Conservation (phyloP, 2,329 filamentous ascomycete species). For the Cordyceps javanica region DNA sequence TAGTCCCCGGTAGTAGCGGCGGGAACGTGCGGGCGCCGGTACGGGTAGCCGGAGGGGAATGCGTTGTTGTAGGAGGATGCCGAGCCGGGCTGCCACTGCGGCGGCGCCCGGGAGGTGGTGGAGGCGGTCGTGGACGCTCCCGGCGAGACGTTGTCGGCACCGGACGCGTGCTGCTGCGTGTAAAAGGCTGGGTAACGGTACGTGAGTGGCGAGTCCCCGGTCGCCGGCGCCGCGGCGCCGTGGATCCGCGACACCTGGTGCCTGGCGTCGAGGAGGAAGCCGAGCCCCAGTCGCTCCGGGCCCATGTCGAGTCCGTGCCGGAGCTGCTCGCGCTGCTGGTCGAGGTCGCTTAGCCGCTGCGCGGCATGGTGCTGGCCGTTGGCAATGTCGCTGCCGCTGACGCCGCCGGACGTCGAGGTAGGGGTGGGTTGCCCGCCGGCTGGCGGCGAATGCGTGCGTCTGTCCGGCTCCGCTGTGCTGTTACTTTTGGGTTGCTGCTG, state of each 20-base stretch:
- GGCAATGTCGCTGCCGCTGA: background rate
- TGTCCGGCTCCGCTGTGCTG: too few species aligned
- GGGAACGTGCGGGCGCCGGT: background rate
- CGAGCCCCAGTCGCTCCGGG: constrained; percentile 63
- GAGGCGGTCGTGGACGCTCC: background rate
- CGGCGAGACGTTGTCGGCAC: background rate
- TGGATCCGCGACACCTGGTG: constrained; percentile 48
- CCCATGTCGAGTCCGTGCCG: constrained; percentile 54
- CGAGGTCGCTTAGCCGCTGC: constrained; percentile 19
- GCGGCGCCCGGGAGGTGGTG: background rate
- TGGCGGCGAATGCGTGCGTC: background rate
- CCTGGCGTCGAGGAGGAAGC: constrained; percentile 62
- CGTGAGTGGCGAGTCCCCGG: constrained; percentile 19
- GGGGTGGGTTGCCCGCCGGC: background rate
- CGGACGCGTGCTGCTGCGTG: background rate
- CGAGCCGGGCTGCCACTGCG: background rate
- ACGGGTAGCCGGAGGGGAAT: background rate
- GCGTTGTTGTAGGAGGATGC: background rate
- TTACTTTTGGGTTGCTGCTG: background rate
- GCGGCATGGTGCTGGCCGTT: background rate
- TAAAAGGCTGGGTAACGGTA: background rate
- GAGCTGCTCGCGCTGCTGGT: constrained; percentile 44
- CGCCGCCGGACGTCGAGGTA: background rate
- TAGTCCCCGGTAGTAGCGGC: background rate
- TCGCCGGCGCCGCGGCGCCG: constrained; percentile 41